phyloP scores from a whole-genome alignment of 495 filamentous ascomycete species.

The Pyrenula aspistea region DNA sequence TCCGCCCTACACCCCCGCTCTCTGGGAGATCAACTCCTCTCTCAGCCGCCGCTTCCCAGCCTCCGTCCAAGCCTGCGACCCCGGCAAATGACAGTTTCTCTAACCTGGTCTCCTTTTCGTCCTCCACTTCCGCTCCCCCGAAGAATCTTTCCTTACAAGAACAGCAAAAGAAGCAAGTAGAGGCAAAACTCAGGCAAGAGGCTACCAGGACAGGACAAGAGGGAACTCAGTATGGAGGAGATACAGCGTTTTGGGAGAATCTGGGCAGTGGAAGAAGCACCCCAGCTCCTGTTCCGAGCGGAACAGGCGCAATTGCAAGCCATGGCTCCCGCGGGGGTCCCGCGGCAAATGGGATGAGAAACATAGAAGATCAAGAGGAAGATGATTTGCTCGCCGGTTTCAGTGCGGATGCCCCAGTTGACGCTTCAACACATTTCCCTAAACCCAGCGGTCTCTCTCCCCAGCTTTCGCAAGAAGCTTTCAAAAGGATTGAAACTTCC shows the following conservation, averaged over 20 bases:
- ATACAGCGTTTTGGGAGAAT: constrained; percentile 61
- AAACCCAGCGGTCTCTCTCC: constrained; percentile 25
- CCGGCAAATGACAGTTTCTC: constrained; percentile 77
- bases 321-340: neutral
- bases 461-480: constrained; percentile 9
- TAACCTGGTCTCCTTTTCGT: constrained; percentile 66
- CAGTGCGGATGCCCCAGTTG: constrained; percentile 45
- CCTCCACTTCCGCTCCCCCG: constrained; percentile 36
- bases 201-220: constrained; percentile 55
- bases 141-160: constrained; percentile 71
- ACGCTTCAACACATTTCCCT: constrained; percentile 49
- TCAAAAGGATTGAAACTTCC: constrained; percentile 4
- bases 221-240: constrained; percentile 55
- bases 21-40: constrained; percentile 62
- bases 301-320: constrained; percentile 36
- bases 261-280: constrained; percentile 34
- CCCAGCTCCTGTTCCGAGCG: constrained; percentile 12
- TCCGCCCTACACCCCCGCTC: constrained; percentile 49
- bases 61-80: constrained; percentile 44
- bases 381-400: constrained; percentile 55
- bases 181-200: constrained; percentile 64
- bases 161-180: constrained; percentile 69
- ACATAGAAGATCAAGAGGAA: constrained; percentile 21
- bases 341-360: neutral
- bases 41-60: constrained; percentile 35